phyloP scores from a whole-genome alignment of 73 alveolate species.

The Symbiodinium natans region DNA sequence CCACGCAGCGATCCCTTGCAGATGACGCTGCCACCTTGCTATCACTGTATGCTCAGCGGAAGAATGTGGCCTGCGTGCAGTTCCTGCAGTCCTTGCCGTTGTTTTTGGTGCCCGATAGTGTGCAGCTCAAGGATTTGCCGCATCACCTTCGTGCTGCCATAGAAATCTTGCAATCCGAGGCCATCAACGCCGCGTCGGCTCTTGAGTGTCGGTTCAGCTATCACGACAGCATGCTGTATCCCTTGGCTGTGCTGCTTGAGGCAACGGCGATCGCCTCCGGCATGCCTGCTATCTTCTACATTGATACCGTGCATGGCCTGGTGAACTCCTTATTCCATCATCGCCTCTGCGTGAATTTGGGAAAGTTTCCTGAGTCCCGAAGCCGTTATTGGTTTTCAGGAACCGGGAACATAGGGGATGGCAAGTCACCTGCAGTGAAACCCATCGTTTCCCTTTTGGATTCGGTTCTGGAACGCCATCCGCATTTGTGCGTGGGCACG shows the following conservation, averaged over 20 bases:
- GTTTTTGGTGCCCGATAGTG: too few relatives aligned
- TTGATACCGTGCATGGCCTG: neutral
- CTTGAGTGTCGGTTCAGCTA: too few relatives aligned
- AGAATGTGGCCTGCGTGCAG: too few relatives aligned
- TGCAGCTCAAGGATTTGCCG: too few relatives aligned
- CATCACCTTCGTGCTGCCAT: too few relatives aligned
- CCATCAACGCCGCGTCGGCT: too few relatives aligned
- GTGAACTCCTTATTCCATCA: neutral
- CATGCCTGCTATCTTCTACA: neutral
- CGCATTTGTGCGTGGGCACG: neutral
- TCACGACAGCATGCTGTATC: too few relatives aligned
- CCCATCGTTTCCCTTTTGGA: neutral
- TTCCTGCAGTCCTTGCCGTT: too few relatives aligned
- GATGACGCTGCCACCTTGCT: too few relatives aligned
- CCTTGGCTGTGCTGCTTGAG: neutral
- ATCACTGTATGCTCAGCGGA: too few relatives aligned
- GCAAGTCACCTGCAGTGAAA: neutral
- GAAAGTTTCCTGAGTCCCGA: slow-evolving; percentile 3
- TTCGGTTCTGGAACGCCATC: neutral
- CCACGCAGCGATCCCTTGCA: too few relatives aligned
- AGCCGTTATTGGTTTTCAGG: slow-evolving; percentile 26
- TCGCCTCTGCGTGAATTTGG: neutral
- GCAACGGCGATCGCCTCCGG: slow-evolving; percentile 25
- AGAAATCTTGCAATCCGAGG: too few relatives aligned
- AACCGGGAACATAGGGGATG: neutral